Evolutionary conservation across 1,139 yeast species (phyloP).

Genomic region (Pichia sp.): DNA sequence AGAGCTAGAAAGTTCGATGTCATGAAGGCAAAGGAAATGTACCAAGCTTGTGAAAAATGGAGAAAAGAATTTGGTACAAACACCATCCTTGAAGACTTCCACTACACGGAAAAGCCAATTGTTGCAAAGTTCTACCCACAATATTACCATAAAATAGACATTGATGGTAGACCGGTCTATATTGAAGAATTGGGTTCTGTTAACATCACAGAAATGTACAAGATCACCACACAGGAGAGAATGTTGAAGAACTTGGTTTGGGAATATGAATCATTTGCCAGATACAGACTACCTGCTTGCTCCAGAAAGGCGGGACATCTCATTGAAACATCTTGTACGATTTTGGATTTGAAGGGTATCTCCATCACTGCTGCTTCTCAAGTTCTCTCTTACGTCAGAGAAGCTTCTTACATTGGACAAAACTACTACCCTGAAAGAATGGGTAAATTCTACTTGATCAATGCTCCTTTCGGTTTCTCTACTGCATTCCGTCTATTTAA

Average conservation of each 20-base stretch:
- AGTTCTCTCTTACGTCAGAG: conserved; percentile 82
- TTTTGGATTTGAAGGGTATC: conserved; percentile 91
- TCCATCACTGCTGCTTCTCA: conserved; percentile 77
- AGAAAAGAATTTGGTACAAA: conserved; percentile 80
- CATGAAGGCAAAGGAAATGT: conserved; percentile 75
- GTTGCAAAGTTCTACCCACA: conserved; percentile 93
- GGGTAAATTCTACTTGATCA: conserved; percentile 95
- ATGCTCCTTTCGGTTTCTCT: conserved; percentile 96
- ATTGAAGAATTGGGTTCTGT: conserved; percentile 91
- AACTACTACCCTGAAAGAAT: conserved; percentile 99
- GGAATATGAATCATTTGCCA: conserved; percentile 92
- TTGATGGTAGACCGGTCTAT: conserved; percentile 94
- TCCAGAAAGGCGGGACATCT: conserved; percentile 73
- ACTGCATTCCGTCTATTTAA: conserved; percentile 88
- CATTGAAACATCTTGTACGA: conserved; percentile 94
- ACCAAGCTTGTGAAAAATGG: conserved; percentile 84
- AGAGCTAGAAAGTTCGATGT: conserved; percentile 95
- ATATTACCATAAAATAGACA: conserved; percentile 94
- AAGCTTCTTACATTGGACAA: conserved; percentile 92
- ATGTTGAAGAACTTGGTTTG: conserved; percentile 94
- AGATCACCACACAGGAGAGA: conserved; percentile 90
- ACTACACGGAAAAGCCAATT: conserved; percentile 81
- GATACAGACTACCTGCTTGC: conserved; percentile 86
- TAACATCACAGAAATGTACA: conserved; percentile 83
- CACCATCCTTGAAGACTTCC: conserved; percentile 78